Evolutionary conservation across 805 yeast genomes (phyloP).

Genomic region (Wickerhamomyces hampshirensis): DNA sequence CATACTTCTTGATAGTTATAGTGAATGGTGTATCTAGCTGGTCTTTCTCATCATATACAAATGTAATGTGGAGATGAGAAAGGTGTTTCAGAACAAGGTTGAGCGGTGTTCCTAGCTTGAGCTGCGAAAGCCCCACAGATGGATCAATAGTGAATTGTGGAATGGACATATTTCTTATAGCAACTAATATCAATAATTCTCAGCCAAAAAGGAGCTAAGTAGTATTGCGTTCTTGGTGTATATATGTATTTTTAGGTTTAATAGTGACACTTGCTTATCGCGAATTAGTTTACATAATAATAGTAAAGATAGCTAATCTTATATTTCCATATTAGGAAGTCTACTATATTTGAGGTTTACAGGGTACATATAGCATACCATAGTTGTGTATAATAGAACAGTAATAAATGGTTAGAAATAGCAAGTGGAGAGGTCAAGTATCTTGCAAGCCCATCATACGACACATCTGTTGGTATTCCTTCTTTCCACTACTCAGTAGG

Average conservation of each 20-base stretch:
- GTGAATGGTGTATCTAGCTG: background rate
- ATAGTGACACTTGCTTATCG: background rate
- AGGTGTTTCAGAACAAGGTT: constrained; percentile 8
- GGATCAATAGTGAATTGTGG: constrained; percentile 9
- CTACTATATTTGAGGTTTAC: background rate
- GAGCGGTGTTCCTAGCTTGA: constrained; percentile 12
- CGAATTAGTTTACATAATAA: background rate
- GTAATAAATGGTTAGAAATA: too few relatives aligned
- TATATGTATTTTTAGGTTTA: background rate
- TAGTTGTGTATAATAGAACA: too few relatives aligned
- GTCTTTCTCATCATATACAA: constrained; percentile 1
- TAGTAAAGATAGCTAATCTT: background rate
- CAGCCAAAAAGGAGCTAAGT: background rate
- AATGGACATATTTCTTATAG: constrained; percentile 1
- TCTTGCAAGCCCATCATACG: constrained; percentile 2
- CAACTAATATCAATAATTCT: too few relatives aligned
- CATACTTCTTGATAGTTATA: constrained; percentile 4
- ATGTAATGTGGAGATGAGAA: constrained; percentile 3
- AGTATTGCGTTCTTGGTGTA: background rate
- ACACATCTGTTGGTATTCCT: constrained; percentile 4
- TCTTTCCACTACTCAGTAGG: constrained; percentile 7
- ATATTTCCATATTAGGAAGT: background rate
- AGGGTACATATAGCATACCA: background rate
- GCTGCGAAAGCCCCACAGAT: constrained; percentile 10
- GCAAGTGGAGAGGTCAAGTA: too few relatives aligned